These are phyloP conservation scores for Aspergillus novoparasiticus DNA, from an alignment of 2,329 filamentous ascomycete species.

Conservation along the genomic window DNA sequence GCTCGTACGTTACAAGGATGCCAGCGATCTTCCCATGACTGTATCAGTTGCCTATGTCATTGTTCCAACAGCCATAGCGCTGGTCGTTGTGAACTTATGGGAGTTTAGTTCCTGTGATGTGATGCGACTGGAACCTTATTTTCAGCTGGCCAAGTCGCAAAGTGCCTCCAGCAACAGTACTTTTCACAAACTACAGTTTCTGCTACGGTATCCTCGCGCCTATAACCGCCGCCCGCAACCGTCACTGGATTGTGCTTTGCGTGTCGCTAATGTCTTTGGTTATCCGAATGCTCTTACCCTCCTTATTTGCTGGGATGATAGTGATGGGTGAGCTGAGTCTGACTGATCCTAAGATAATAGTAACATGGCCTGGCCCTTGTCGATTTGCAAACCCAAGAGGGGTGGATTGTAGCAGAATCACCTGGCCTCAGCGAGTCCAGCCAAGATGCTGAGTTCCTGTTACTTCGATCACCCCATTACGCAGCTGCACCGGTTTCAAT, in stretches of 20 bases:
- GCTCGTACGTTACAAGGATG: background rate
- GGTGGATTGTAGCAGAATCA: conserved; percentile 2
- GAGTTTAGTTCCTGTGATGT: conserved; percentile 22
- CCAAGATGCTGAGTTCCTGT: background rate
- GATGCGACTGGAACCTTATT: conserved; percentile 24
- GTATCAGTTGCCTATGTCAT: conserved; percentile 16
- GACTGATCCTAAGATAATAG: background rate
- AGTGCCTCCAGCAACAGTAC: conserved; percentile 17
- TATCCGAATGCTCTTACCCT: conserved; percentile 19
- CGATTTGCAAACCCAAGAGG: conserved; percentile 1
- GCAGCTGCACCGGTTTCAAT: conserved; percentile 2
- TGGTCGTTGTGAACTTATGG: conserved; percentile 20
- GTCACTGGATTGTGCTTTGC: conserved; percentile 22
- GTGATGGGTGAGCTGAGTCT: background rate
- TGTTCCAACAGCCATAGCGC: conserved; percentile 19
- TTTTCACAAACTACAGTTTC: conserved; percentile 27
- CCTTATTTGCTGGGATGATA: conserved; percentile 22
- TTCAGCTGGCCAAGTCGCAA: conserved; percentile 19
- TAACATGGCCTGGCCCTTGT: conserved; percentile 12
- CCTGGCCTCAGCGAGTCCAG: background rate
- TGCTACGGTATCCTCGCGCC: conserved; percentile 19
- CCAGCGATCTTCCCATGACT: background rate
- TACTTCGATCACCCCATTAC: background rate
- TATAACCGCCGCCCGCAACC: conserved; percentile 19
- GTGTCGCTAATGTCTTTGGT: conserved; percentile 19